Evolutionary conservation across 129 eudicot species (phyloP), one percentile per base, ranked within the genome.

Genomic region (Artemisia tridentata): DNA sequence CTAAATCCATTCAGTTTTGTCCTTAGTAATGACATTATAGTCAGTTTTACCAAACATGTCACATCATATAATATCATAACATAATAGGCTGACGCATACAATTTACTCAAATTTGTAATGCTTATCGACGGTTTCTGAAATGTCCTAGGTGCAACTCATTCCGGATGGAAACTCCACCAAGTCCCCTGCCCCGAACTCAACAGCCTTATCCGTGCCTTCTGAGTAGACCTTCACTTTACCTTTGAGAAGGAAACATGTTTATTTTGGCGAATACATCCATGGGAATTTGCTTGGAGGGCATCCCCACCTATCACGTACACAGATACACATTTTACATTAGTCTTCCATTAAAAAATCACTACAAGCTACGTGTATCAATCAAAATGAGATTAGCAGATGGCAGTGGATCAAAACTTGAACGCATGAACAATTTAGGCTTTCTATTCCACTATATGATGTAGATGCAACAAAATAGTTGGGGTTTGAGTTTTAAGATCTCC

Each of bases 61-160:
- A 62, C 43, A 50, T 0, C 55, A 50, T 50, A 50, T 16, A 50
- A 50, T 50, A 12, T 12, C 18, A 50, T 14, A 13, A 17, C 16
- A 53, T 43, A 58, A 34, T 15, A 43, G 58, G 12, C 56, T 52
- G 27, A 57, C 53, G 13, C 65, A 41, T 50, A 19, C 45, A 38
- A 9, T 3, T 47, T 54, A 77, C 72, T 87, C 96, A 54, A 93
- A 93, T 17, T 75, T 75, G 72, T 93, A 93, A 78, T 93, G 96
- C 83, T 93, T 90, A 79, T 93, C 99, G 13, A 93, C 97, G 20
- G 90, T 76, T 82, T 87, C 91, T 0, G 96, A 90, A 51, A 95
- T 97, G 57, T 95, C 99, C 99, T 97, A 95, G 57, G 96, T 95
- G 88, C 99, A 95, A 59, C 80, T 90, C 99, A 93, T 95, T 21